Conservation (phyloP, 805 yeast species). For the Cyberlindnera maritima region DNA sequence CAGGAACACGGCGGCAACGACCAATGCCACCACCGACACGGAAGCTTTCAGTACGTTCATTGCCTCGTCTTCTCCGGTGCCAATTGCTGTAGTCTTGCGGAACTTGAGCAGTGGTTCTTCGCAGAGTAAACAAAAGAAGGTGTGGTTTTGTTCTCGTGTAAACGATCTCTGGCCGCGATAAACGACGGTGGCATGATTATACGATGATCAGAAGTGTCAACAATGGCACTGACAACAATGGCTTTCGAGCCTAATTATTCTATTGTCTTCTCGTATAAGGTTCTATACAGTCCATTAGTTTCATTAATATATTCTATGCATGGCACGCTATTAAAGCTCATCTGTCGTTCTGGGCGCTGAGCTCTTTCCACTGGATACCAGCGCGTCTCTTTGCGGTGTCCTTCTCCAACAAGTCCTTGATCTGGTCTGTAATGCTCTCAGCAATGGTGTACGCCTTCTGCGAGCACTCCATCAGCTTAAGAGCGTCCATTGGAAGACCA, state of each 20-base stretch:
- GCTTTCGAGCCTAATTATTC: too few species aligned
- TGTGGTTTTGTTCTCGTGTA: not conserved
- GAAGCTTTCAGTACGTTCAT: not conserved
- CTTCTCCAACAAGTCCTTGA: conserved; percentile 44
- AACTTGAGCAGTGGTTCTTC: too few species aligned
- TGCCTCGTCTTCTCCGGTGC: not conserved
- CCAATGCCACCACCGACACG: conserved; percentile 40
- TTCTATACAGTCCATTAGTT: too few species aligned
- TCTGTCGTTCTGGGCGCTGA: conserved; percentile 27
- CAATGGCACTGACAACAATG: too few species aligned
- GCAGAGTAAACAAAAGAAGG: not conserved
- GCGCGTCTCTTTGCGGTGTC: conserved; percentile 24
- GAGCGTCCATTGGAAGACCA: conserved; percentile 78
- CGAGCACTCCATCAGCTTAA: conserved; percentile 63
- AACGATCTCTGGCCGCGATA: not conserved
- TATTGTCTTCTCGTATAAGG: too few species aligned
- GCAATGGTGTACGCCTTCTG: conserved; percentile 64
- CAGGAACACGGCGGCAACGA: conserved; percentile 29
- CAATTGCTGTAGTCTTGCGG: too few species aligned
- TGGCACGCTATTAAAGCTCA: conserved; percentile 2
- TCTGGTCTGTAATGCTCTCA: conserved; percentile 59
- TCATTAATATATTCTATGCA: too few species aligned
- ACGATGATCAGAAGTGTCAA: too few species aligned
- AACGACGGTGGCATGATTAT: too few species aligned
- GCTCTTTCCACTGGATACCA: conserved; percentile 24